phyloP scores from a whole-genome alignment of 208 protist genomes.

The Lotmaria passim region DNA sequence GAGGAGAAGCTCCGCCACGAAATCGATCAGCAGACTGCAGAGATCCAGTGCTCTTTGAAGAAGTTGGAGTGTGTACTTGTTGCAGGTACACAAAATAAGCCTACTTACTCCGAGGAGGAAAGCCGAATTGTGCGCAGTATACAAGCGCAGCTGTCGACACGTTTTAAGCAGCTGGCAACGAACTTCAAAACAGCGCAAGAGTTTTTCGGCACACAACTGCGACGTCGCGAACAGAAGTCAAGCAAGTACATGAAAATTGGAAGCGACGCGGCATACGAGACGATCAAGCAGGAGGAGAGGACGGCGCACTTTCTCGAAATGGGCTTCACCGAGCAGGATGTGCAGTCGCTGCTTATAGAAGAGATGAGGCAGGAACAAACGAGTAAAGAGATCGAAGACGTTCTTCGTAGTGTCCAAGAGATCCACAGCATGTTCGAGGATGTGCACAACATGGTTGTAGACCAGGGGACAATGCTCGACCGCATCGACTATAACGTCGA shows the following conservation, averaged over 20 bases:
- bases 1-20: slow-evolving; percentile 36
- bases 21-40: slow-evolving; percentile 47
- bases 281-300: slow-evolving; percentile 65
- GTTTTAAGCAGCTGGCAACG: slow-evolving; percentile 46
- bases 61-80: slow-evolving; percentile 76
- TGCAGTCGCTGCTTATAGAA: slow-evolving; percentile 74
- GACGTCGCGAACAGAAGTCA: slow-evolving; percentile 53
- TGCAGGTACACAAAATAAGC: slow-evolving; percentile 44
- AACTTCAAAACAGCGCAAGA: slow-evolving; percentile 66
- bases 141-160: slow-evolving; percentile 47
- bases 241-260: slow-evolving; percentile 68
- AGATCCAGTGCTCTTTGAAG: slow-evolving; percentile 56
- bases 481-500: slow-evolving; percentile 93
- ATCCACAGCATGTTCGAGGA: slow-evolving; percentile 88
- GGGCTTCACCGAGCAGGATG: slow-evolving; percentile 82
- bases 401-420: slow-evolving; percentile 85
- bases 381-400: slow-evolving; percentile 78
- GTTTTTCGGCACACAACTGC: slow-evolving; percentile 55
- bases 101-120: slow-evolving; percentile 57
- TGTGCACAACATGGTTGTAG: slow-evolving; percentile 70
- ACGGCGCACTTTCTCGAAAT: slow-evolving; percentile 72
- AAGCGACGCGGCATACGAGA: slow-evolving; percentile 51
- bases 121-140: slow-evolving; percentile 48
- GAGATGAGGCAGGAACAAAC: slow-evolving; percentile 62
- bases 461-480: slow-evolving; percentile 92